These are phyloP conservation scores for Neurospora sublineolata DNA, from an alignment of 495 filamentous ascomycete species.

Conservation along the genomic window DNA sequence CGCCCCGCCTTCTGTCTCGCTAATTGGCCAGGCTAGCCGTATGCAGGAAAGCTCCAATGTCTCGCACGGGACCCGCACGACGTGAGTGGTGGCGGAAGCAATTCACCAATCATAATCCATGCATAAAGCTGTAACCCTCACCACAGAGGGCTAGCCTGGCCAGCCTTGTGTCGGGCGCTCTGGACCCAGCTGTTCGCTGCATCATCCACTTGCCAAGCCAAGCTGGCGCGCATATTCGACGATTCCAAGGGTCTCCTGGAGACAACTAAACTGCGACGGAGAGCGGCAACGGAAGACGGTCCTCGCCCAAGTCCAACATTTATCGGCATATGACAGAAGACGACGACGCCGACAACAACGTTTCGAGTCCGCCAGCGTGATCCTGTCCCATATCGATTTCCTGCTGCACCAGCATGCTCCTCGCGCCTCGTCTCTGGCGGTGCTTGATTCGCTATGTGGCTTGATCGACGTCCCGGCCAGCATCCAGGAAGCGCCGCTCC, in stretches of 20 bases:
- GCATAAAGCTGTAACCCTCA: neutral
- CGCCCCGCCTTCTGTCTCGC: neutral
- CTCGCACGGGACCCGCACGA: neutral
- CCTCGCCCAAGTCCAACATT: neutral
- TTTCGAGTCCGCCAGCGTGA: neutral
- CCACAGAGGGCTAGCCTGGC: neutral
- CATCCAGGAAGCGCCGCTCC: constrained; percentile 45
- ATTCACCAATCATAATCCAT: neutral
- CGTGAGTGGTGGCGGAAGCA: neutral
- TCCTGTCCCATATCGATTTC: neutral
- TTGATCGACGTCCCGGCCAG: constrained; percentile 72
- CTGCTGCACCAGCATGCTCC: neutral
- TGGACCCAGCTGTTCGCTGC: neutral
- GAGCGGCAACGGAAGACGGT: neutral
- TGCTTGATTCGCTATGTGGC: constrained; percentile 54
- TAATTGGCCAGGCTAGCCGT: neutral
- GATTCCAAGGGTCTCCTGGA: neutral
- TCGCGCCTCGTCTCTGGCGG: neutral
- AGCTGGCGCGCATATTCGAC: neutral
- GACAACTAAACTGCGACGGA: neutral
- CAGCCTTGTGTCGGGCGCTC: neutral
- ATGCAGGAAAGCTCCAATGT: neutral
- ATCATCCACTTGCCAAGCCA: neutral
- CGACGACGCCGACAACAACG: neutral
- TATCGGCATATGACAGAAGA: neutral